phyloP scores from a whole-genome alignment of 140 eudicot species.

The Anethum foeniculum region DNA sequence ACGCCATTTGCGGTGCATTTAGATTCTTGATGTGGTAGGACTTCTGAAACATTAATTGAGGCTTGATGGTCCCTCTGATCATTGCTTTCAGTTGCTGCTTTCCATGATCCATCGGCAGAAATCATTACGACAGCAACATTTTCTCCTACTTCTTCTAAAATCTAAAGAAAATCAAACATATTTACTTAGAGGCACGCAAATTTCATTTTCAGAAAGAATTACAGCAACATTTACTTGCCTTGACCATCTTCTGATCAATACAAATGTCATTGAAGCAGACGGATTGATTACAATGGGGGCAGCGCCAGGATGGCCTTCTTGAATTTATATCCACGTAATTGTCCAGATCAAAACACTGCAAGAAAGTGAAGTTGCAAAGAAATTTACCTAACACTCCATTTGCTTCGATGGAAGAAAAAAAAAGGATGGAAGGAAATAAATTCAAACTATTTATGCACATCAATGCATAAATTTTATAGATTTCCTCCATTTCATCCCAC shows the following conservation, averaged over 20 bases:
- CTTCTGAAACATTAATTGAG: conserved; percentile 13
- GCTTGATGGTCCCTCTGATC: conserved; percentile 30
- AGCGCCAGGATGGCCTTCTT: conserved; percentile 84
- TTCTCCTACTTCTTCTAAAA: conserved; percentile 61
- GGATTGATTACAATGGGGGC: conserved; percentile 79
- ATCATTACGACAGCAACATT: conserved; percentile 45
- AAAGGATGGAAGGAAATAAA: not conserved
- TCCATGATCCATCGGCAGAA: conserved; percentile 73
- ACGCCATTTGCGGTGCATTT: conserved; percentile 12
- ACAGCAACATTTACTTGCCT: conserved; percentile 49
- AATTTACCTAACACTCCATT: not conserved
- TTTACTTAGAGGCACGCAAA: not conserved
- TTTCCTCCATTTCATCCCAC: not conserved
- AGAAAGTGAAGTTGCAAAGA: not conserved
- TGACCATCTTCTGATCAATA: conserved; percentile 65
- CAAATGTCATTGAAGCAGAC: conserved; percentile 69
- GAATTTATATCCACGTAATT: conserved; percentile 69
- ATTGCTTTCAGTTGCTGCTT: conserved; percentile 36
- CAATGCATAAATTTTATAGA: not conserved
- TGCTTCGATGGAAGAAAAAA: not conserved
- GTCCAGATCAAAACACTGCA: conserved; percentile 76
- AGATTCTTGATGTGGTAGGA: conserved; percentile 22
- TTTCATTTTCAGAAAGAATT: not conserved
- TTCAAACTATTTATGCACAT: not conserved
- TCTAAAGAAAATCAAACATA: conserved; percentile 22